Evolutionary conservation across 78 protist genomes (phyloP).

Genomic region (Mastigamoeba balamuthi): DNA sequence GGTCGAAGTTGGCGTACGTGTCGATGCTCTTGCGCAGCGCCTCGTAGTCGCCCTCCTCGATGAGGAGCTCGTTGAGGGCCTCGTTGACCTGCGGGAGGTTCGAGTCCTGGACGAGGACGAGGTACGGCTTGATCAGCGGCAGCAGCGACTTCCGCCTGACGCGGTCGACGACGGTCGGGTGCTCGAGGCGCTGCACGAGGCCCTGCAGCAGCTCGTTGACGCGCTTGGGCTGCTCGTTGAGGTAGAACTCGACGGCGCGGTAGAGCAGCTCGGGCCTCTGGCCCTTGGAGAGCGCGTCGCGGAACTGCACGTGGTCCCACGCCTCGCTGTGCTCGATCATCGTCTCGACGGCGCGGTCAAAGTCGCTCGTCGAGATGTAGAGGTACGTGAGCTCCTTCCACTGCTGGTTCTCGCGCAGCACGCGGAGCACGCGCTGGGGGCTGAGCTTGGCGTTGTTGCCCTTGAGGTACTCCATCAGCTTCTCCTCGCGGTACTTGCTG

Average conservation of each 20-base stretch:
- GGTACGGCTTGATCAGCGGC: slow-evolving; percentile 84
- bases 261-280: slow-evolving; percentile 79
- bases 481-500: slow-evolving; percentile 82
- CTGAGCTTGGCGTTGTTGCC: slow-evolving; percentile 72
- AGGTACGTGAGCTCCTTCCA: slow-evolving; percentile 91
- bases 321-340: slow-evolving; percentile 96
- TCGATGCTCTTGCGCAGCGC: slow-evolving; percentile 79
- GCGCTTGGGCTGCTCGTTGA: slow-evolving; percentile 65
- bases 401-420: slow-evolving; percentile 80
- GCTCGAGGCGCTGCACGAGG: slow-evolving; percentile 74
- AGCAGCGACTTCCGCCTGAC: slow-evolving; percentile 51
- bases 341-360: slow-evolving; percentile 83
- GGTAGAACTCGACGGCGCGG: slow-evolving; percentile 82
- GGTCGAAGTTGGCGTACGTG: slow-evolving; percentile 74
- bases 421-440: slow-evolving; percentile 80
- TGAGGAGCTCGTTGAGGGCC: slow-evolving; percentile 84
- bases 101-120: slow-evolving; percentile 65
- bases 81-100: slow-evolving; percentile 81
- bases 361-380: slow-evolving; percentile 90
- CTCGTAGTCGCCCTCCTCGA: slow-evolving; percentile 94
- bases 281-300: slow-evolving; percentile 81
- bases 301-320: slow-evolving; percentile 88
- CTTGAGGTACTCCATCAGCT: slow-evolving; percentile 96
- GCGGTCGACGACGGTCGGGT: slow-evolving; percentile 61
- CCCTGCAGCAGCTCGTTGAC: slow-evolving; percentile 78